Evolutionary conservation across 257 asterid species (phyloP), one percentile per base, ranked within the genome.

Genomic region (Solanum peruvianum): DNA sequence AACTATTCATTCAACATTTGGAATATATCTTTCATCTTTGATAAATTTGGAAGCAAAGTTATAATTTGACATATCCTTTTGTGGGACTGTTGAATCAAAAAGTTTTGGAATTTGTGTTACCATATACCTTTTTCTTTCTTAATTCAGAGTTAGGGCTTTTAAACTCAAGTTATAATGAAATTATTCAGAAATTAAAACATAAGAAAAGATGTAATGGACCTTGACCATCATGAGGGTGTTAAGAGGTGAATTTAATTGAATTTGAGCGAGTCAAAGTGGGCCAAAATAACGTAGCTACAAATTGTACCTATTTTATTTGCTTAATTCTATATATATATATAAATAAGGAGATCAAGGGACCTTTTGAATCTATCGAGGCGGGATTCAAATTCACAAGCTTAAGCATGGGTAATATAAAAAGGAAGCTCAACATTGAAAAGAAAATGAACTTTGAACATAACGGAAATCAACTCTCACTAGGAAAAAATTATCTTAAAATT

Each of bases 71-170:
- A 21, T 1, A 21, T 39, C 20, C 20, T 21, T 39, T 25, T 11
- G 58, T 23, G 21, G 33, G 6, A 41, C 42, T 41, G 35, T 41
- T 41, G 18, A 27, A 78, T 16, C 42, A 78, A 8, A 27, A 27
- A 27, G 6, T 78, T 78, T 78, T 45, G 84, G 84, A 78, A 45
- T 45, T 47, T 80, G 66, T 78, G 67, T 42, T 9, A n/a, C 42
- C 67, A 45, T 1, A 80, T 1, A 47, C 13, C 16, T 39, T 77
- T 14, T 14, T 78, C 64, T 45, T 78, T 11, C 27, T 80, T 69
- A 15, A 69, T 69, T 78, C 2, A 15, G 23, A 77, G 15, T 77
- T 25, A 31, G 83, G 39, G 35, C 62, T 44, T 77, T 77, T 25
- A n/a, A 73, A 75, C 82, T 75, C 82, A 39, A 39, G 20, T 6